A percentile compares a stretch with the other conserved stretches of the same genome.
phyloP scores from a whole-genome alignment of 306 rosid genomes.

The Pterocarpus macrocarpus region DNA sequence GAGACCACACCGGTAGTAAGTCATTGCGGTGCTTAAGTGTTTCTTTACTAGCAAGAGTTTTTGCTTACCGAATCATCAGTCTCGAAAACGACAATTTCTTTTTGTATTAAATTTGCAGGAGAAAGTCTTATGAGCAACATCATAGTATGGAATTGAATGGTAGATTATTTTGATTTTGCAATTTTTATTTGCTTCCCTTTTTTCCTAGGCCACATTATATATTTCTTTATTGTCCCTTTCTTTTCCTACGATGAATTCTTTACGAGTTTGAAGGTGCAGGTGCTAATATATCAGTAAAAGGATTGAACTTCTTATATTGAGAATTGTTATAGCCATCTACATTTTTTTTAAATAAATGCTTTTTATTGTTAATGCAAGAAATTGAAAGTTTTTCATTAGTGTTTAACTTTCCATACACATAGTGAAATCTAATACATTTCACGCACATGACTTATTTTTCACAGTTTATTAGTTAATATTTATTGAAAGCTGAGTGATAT shows the following conservation, averaged over 20 bases:
- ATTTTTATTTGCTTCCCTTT: slow-evolving; percentile 21
- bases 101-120: slow-evolving; percentile 4
- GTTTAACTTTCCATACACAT: no score
- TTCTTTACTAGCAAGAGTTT: neutral
- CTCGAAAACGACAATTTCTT: slow-evolving; percentile 28
- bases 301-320: no score
- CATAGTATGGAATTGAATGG: neutral
- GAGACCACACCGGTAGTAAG: neutral
- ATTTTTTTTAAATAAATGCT: no score
- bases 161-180: neutral
- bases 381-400: neutral
- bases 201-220: neutral
- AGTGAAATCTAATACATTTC: no score
- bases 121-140: slow-evolving; percentile 1
- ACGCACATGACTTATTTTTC: no score
- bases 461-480: no score
- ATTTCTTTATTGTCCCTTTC: neutral
- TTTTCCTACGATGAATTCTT: neutral
- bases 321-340: neutral
- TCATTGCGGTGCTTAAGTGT: slow-evolving; percentile 8
- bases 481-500: no score
- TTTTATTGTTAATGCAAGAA: neutral
- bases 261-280: neutral
- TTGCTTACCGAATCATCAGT: neutral
- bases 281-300: neutral